phyloP scores from a whole-genome alignment of 306 rosid species.

The Prunus padus region DNA sequence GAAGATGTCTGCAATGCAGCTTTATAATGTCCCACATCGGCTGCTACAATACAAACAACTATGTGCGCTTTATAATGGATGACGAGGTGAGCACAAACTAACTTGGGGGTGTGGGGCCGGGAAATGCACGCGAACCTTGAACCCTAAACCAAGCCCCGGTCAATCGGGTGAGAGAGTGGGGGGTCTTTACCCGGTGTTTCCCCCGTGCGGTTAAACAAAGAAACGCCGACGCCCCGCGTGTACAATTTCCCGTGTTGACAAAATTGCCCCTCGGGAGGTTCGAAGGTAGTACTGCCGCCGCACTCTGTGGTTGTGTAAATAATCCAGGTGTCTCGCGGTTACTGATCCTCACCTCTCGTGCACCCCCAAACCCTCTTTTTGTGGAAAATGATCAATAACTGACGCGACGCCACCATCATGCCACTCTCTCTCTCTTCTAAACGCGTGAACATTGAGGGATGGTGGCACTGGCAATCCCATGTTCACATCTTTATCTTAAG shows the following conservation, averaged over 20 bases:
- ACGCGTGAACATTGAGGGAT: too few species aligned
- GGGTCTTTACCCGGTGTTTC: not conserved
- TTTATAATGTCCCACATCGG: not conserved
- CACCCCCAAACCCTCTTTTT: not conserved
- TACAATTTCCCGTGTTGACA: not conserved
- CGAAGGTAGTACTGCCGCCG: not conserved
- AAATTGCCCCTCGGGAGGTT: not conserved
- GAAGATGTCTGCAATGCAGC: not conserved
- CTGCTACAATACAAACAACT: too few species aligned
- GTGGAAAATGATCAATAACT: not conserved
- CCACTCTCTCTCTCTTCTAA: too few species aligned
- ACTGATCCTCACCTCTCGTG: not conserved
- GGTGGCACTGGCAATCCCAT: too few species aligned
- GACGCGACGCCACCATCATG: too few species aligned
- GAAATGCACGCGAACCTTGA: not conserved
- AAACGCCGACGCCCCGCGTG: not conserved
- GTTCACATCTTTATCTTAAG: too few species aligned
- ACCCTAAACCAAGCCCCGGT: not conserved
- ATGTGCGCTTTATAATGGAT: not conserved
- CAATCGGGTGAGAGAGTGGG: not conserved
- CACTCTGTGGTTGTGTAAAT: not conserved
- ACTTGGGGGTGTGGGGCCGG: not conserved
- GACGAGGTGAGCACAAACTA: rapidly evolving
- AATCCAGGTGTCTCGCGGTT: not conserved
- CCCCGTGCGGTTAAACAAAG: not conserved